A percentile compares a stretch with the other conserved stretches of the same genome.
Evolutionary conservation across 1,139 yeast genomes (phyloP).

Genomic region (Blastobotrys raffinosifermentans): DNA sequence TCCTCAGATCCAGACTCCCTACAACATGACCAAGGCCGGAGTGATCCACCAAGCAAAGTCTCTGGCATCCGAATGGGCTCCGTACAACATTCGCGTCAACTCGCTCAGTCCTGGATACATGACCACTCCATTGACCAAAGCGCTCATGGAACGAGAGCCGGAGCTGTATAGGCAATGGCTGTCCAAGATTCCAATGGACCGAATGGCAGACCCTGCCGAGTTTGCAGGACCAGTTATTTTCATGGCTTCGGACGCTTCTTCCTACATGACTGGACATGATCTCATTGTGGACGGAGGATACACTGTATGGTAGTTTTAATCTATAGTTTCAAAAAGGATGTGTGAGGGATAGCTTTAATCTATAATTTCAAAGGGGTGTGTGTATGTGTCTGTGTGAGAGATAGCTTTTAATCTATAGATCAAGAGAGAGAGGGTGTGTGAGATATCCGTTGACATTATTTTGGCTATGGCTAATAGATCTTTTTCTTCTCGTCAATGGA

Average conservation of each 20-base stretch:
- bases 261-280: slow-evolving; percentile 82
- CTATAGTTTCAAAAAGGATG: neutral
- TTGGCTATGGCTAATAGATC: slow-evolving; percentile 71
- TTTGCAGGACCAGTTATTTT: slow-evolving; percentile 74
- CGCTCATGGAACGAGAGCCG: slow-evolving; percentile 48
- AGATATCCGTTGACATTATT: too few relatives aligned
- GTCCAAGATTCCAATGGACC: slow-evolving; percentile 62
- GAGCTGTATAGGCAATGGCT: slow-evolving; percentile 54
- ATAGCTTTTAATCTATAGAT: too few relatives aligned
- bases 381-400: too few relatives aligned
- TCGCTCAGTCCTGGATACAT: slow-evolving; percentile 80
- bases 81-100: slow-evolving; percentile 51
- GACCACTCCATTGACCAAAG: slow-evolving; percentile 56
- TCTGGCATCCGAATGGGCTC: slow-evolving; percentile 55
- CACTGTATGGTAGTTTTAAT: slow-evolving; percentile 43
- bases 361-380: too few relatives aligned
- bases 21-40: slow-evolving; percentile 61
- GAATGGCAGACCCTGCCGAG: slow-evolving; percentile 76
- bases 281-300: slow-evolving; percentile 81
- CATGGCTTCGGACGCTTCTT: slow-evolving; percentile 64
- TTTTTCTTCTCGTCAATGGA: slow-evolving; percentile 95
- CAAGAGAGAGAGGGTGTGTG: too few relatives aligned
- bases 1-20: slow-evolving; percentile 55
- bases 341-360: too few relatives aligned
- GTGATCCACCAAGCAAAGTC: slow-evolving; percentile 50